Evolutionary conservation across 208 protist species (phyloP).

Genomic region (Crithidia sp.): DNA sequence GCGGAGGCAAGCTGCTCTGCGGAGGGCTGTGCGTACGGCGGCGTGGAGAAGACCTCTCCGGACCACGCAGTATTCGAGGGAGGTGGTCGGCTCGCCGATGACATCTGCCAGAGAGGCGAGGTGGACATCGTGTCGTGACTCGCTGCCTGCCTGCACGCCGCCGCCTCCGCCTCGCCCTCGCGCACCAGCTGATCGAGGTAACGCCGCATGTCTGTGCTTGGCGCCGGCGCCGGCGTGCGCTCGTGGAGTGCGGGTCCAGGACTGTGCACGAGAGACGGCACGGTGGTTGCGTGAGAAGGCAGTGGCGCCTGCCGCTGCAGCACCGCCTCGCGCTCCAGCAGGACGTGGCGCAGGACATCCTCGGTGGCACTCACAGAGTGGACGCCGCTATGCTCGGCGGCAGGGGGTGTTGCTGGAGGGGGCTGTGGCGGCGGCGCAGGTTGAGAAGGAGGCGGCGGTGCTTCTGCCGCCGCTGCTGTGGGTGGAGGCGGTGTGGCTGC

Average conservation of each 20-base stretch:
- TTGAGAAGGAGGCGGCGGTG: not conserved
- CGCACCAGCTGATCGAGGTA: slow-evolving; percentile 42
- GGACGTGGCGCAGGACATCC: slow-evolving; percentile 21
- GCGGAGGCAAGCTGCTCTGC: not conserved
- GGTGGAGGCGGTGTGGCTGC: slow-evolving; percentile 13
- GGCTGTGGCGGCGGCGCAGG: slow-evolving; percentile 5
- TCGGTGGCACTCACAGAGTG: slow-evolving; percentile 12
- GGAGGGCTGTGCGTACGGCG: not conserved
- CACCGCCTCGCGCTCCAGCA: slow-evolving; percentile 29
- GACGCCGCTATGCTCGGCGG: not conserved
- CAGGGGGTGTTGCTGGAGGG: slow-evolving; percentile 6
- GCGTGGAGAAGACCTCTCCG: not conserved
- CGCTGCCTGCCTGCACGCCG: slow-evolving; percentile 15
- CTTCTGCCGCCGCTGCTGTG: not conserved
- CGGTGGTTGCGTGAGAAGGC: too few species aligned
- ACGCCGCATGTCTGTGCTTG: slow-evolving; percentile 16
- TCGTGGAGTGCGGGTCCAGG: not conserved
- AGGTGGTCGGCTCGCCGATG: not conserved
- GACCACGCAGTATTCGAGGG: not conserved
- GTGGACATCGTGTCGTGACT: not conserved
- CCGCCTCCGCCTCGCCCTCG: slow-evolving; percentile 37
- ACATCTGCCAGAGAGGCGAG: not conserved
- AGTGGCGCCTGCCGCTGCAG: not conserved
- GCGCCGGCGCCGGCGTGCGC: not conserved
- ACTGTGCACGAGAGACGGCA: slow-evolving; percentile 9